Conservation (phyloP, 768 basidiomycete genomes). For the Calvatia gigantea region DNA sequence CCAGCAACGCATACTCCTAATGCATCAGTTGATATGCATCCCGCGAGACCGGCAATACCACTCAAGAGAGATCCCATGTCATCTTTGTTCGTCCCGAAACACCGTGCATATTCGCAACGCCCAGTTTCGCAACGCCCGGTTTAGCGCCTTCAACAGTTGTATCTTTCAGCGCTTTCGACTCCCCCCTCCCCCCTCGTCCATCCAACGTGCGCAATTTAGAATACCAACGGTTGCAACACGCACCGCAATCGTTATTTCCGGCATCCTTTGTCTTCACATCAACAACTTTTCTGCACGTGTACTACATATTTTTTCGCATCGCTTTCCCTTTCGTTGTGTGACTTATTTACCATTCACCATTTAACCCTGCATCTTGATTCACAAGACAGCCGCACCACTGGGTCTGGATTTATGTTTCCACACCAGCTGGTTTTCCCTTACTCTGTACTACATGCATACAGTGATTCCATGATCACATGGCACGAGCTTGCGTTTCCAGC, state of each 20-base stretch:
- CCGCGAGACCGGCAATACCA: constrained; percentile 32
- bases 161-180: constrained; percentile 12
- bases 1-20: constrained; percentile 16
- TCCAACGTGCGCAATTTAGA: constrained; percentile 16
- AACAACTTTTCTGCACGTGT: not conserved
- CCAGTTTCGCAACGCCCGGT: constrained; percentile 46
- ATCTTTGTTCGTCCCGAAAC: constrained; percentile 71
- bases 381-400: not conserved
- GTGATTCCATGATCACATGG: not conserved
- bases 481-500: not conserved
- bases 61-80: constrained; percentile 64
- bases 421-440: not conserved
- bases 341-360: not conserved
- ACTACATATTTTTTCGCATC: not conserved
- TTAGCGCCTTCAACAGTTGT: not conserved
- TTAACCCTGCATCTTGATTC: constrained; percentile 3
- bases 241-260: not conserved
- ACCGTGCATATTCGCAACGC: constrained; percentile 57
- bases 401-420: constrained; percentile 1
- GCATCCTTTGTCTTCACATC: not conserved
- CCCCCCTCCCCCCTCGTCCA: not conserved
- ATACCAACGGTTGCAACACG: not conserved
- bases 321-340: constrained; percentile 3
- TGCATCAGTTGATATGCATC: constrained; percentile 23
- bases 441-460: not conserved